A percentile compares a stretch with the other conserved stretches of the same genome.
phyloP scores from a whole-genome alignment of 2,329 filamentous ascomycete genomes.

The Ustulina deusta region DNA sequence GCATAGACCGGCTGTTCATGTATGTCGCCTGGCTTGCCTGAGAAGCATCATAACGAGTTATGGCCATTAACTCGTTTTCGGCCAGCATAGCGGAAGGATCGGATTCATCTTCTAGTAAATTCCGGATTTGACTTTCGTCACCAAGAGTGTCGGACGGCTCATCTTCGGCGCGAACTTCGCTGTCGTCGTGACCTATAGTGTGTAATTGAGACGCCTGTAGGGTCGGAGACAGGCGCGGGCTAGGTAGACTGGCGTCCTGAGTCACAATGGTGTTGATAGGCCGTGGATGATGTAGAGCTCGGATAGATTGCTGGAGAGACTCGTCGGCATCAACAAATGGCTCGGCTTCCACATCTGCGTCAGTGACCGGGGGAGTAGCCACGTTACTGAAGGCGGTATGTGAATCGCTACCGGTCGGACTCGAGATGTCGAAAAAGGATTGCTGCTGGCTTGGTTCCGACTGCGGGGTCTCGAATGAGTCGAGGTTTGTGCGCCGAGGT shows the following conservation, averaged over 20 bases:
- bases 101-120: conserved; percentile 53
- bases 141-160: conserved; percentile 52
- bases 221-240: conserved; percentile 92
- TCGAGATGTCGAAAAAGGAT: conserved; percentile 61
- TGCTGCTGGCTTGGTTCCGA: conserved; percentile 56
- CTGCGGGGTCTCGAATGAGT: conserved; percentile 60
- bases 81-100: conserved; percentile 41
- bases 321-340: conserved; percentile 66
- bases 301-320: conserved; percentile 60
- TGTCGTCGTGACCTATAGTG: conserved; percentile 57
- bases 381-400: conserved; percentile 73
- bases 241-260: conserved; percentile 92
- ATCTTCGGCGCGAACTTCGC: conserved; percentile 55
- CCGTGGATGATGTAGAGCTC: conserved; percentile 60
- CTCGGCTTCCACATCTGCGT: conserved; percentile 76
- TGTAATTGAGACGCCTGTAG: conserved; percentile 75
- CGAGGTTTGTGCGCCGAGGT: conserved; percentile 58
- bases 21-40: conserved; percentile 58
- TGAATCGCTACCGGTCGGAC: conserved; percentile 66
- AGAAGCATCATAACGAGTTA: conserved; percentile 46
- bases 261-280: conserved; percentile 77
- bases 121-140: conserved; percentile 60
- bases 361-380: conserved; percentile 80
- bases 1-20: conserved; percentile 85
- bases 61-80: conserved; percentile 45